Evolutionary conservation across 768 basidiomycete species (phyloP), one percentile per base, ranked within the genome.

Genomic region (Cystofilobasidium bisporidii): DNA sequence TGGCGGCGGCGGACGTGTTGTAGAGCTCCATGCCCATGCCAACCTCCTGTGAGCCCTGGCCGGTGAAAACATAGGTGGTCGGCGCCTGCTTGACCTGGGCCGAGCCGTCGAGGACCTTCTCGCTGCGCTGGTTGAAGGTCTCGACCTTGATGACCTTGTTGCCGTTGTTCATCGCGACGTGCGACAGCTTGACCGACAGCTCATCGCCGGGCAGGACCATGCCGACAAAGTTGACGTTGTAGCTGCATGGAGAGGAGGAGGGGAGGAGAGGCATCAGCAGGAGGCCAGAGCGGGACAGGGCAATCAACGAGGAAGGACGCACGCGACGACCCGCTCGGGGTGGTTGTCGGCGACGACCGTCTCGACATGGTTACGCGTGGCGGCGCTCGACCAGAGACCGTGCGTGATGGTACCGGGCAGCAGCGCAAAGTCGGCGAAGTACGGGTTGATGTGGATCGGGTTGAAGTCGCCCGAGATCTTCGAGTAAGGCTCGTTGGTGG

Each of bases 11-110:
- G 6, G 92, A 97, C 71, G 78, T 83, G 75, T 85, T 87, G 82
- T 97, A 99, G 2, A 99, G 83, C 72, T 97, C 93, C 92, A 99
- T 98, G 24, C 96, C 96, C 96, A 99, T 98, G 24, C 94, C 91
- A 56, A 87, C 86, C 78, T 98, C 94, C 76, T 98, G 94, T 9
- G 93, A 97, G 64, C 94, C 94, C 76, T 98, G 94, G 36, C 94
- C 94, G 47, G 94, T 98, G 82, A 98, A 98, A 72, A 96, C 91
- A 72, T 97, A 98, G 8, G 92, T 94, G 22, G 84, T 82, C 56
- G 79, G 78, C 1, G 93, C 86, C 76, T 99, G 96, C 3, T 85
- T 85, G 69, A 98, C 91, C 77, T 98, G 91, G 3, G 93, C 91
- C 18, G 88, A 84, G 43, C 96, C 96, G 71, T 87, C 85, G 38